These are phyloP conservation scores for Lanmaoa rubissima DNA, from an alignment of 768 basidiomycete genomes.

Conservation along the genomic window DNA sequence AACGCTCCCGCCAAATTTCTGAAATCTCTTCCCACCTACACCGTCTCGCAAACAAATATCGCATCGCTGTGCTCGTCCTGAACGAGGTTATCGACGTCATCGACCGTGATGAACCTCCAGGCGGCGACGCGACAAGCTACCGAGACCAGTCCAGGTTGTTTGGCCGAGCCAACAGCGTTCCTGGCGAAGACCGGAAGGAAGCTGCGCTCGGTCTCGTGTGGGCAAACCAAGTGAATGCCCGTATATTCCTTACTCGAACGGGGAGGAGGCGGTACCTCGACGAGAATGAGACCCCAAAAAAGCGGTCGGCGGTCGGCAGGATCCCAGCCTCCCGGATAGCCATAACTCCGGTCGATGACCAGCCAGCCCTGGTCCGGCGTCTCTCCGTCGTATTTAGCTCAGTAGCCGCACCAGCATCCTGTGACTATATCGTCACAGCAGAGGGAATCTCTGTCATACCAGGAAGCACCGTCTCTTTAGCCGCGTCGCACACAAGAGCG, in stretches of 20 bases:
- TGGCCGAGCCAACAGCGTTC: slow-evolving; percentile 55
- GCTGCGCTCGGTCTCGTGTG: slow-evolving; percentile 86
- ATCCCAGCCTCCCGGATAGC: neutral
- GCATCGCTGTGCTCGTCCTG: slow-evolving; percentile 75
- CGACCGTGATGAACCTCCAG: slow-evolving; percentile 27
- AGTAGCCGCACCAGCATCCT: slow-evolving; percentile 49
- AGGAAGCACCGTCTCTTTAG: slow-evolving; percentile 18
- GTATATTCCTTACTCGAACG: slow-evolving; percentile 82
- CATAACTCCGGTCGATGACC: slow-evolving; percentile 33
- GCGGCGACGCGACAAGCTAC: slow-evolving; percentile 49
- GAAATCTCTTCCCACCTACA: slow-evolving; percentile 72
- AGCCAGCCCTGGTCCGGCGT: slow-evolving; percentile 60
- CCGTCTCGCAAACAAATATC: slow-evolving; percentile 57
- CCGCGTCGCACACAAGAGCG: neutral
- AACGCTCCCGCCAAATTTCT: slow-evolving; percentile 69
- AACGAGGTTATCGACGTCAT: slow-evolving; percentile 91
- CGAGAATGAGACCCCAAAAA: slow-evolving; percentile 32
- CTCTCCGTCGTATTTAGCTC: slow-evolving; percentile 79
- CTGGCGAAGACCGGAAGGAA: slow-evolving; percentile 66
- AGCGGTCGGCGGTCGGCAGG: slow-evolving; percentile 19
- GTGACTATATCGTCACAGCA: slow-evolving; percentile 74
- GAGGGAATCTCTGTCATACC: slow-evolving; percentile 49
- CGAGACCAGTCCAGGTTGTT: slow-evolving; percentile 77
- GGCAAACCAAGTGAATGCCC: slow-evolving; percentile 88
- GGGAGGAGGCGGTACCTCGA: slow-evolving; percentile 59